Base-by-base conservation (phyloP, 192 early-diverging fungal genomes). In the Linnemannia zychae region DNA sequence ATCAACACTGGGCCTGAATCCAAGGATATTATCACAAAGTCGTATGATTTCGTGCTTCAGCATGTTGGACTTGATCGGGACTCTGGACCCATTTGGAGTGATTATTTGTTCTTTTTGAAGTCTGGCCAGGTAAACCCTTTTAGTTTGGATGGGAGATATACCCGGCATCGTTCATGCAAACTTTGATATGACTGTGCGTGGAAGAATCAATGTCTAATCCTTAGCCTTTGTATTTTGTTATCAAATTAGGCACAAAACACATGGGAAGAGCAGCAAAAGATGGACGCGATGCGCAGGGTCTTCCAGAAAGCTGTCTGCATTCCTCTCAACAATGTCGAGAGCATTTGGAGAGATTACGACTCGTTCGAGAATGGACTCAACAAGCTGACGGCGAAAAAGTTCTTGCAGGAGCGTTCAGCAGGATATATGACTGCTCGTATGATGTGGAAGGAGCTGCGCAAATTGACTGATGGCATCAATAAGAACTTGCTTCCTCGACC, bases 261-360 rank as follows among this genome's bases (percentile, higher is more conserved):
- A 31, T 97, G 94, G 90, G 97, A 98, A 88, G 96, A 98, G 75
- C 96, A 97, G 82, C 94, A 95, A 79, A 97, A 96, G 79, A 95
- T 95, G 93, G 96, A 96, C 65, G 84, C 88, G 38, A 91, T 97
- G 88, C 95, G 98, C 65, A 89, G 94, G 34, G 91, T 94, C 9
- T 99, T 93, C 77, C 96, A 98, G 75, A 90, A 91, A 40, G 98
- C 97, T 28, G 91, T 98, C n/a, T 88, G 92, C 44, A 96, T 97
- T 38, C 98, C 98, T 1, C 75, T 97, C 50, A 88, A 93, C 69
- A 97, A 97, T 67, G 92, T 99, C 18, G 97, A 98, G 74, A 91
- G 94, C 80, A 91, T 99, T 18, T 99, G 98, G 98, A 97, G 97
- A 71, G 94, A 97, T 50, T 98, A 98, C 87, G 98, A 99, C 87